Evolutionary conservation across 2,329 filamentous ascomycete genomes (phyloP), one percentile per base, ranked within the genome.

Genomic region (Lanzia echinophila): DNA sequence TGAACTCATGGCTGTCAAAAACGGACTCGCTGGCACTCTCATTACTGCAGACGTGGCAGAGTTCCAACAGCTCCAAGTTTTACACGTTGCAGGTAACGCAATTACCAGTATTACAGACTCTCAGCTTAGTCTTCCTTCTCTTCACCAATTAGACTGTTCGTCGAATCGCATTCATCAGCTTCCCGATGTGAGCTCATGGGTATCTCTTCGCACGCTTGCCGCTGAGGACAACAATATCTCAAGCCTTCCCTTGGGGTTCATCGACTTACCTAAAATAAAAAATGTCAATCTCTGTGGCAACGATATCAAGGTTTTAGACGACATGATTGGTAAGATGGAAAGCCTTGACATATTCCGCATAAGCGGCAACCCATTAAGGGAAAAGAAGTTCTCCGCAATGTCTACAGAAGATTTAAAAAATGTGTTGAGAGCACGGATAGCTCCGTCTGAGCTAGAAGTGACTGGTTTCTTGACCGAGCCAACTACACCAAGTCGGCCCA

Each of bases 221-320:
- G 86, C 86, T 0, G 88, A 92, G 47, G 88, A 95, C 62, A 99
- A 99, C 67, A 85, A 79, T 62, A 81, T 99, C 22, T 74, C 79
- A 2, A 73, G 77, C 3, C 76, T 97, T n/a, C 94, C 92, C 0
- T 75, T 82, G 31, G 90, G 90, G 0, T 88, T 97, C 59, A 75
- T 79, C 1, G 74, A 73, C 1, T 76, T 96, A 0, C 71, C 77
- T 34, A 84, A 81, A 54, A 70, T 97, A 13, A 84, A 84, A 47
- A 86, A 84, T 53, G 87, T 86, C 31, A 90, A 96, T 68, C 86
- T 97, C 60, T 88, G 87, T 0, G 84, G 86, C 61, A 99, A 99
- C 65, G 83, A 94, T 59, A 82, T 99, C 46, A 82, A 82, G 2
- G 75, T 81, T 12, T 69, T 99, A 7, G 88, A 94, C 31, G 79